phyloP scores from a whole-genome alignment of 495 filamentous ascomycete species.

The Baudoinia panamericana region DNA sequence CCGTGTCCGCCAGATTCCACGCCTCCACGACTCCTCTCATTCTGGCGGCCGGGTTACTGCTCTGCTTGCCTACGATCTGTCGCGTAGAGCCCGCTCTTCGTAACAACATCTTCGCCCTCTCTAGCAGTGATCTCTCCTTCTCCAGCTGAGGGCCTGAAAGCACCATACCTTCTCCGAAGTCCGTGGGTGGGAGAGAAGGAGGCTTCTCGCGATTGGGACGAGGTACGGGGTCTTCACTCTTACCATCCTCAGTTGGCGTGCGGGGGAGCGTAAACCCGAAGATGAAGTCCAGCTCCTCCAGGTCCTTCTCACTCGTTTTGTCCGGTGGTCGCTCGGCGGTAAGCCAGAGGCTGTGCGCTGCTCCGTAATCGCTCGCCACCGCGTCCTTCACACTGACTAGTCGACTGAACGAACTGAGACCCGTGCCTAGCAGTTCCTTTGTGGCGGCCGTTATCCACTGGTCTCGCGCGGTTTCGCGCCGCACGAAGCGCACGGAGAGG shows the following conservation, averaged over 20 bases:
- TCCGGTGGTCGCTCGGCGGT: slow-evolving; percentile 52
- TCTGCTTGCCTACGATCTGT: slow-evolving; percentile 33
- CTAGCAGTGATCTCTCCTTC: slow-evolving; percentile 49
- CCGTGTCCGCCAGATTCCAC: slow-evolving; percentile 87
- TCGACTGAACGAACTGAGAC: slow-evolving; percentile 47
- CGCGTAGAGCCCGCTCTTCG: slow-evolving; percentile 21
- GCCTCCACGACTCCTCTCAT: slow-evolving; percentile 60
- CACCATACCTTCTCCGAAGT: slow-evolving; percentile 23
- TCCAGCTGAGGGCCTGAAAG: slow-evolving; percentile 39
- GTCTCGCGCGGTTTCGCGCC: slow-evolving; percentile 64
- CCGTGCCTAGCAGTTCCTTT: slow-evolving; percentile 49
- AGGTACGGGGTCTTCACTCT: slow-evolving; percentile 39
- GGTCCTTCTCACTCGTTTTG: slow-evolving; percentile 28
- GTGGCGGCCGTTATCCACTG: slow-evolving; percentile 64
- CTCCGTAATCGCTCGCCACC: slow-evolving; percentile 51
- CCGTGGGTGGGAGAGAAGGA: slow-evolving; percentile 22
- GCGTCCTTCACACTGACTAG: slow-evolving; percentile 67
- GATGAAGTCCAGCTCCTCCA: slow-evolving; percentile 67
- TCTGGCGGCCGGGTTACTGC: slow-evolving; percentile 29
- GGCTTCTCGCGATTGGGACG: slow-evolving; percentile 28
- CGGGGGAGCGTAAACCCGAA: slow-evolving; percentile 73
- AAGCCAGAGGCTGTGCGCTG: slow-evolving; percentile 60
- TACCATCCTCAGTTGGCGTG: slow-evolving; percentile 37
- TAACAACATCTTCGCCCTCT: slow-evolving; percentile 32
- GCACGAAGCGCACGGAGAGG: slow-evolving; percentile 53